Conservation (phyloP, 345 rosid species). For the Viola odorata region DNA sequence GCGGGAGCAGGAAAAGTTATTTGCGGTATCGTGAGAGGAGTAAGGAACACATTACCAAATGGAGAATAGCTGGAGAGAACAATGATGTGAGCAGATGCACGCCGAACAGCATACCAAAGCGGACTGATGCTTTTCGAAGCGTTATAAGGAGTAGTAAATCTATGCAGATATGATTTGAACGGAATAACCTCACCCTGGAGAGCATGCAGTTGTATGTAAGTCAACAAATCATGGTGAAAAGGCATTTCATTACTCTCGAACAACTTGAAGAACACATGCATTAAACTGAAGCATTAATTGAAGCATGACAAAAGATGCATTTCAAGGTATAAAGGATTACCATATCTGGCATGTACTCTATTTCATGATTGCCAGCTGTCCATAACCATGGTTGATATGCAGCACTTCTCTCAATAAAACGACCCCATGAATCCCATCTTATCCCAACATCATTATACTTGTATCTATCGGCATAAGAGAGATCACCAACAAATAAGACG, state of each 20-base stretch:
- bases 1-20: neutral
- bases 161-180: conserved; percentile 17
- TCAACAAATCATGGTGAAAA: conserved; percentile 1
- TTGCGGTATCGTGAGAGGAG: neutral
- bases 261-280: neutral
- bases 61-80: conserved; percentile 24
- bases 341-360: conserved; percentile 33
- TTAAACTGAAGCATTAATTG: neutral
- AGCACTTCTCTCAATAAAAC: conserved; percentile 33
- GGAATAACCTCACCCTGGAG: conserved; percentile 17
- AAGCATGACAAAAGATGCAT: neutral
- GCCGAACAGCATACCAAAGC: conserved; percentile 20
- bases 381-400: conserved; percentile 52
- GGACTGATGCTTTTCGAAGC: conserved; percentile 20
- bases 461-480: conserved; percentile 47
- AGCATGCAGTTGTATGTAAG: conserved; percentile 1
- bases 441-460: conserved; percentile 25
- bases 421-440: conserved; percentile 52
- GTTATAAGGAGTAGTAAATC: conserved; percentile 13
- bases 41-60: conserved; percentile 5
- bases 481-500: conserved; percentile 39
- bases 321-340: conserved; percentile 6
- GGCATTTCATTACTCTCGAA: too few species aligned
- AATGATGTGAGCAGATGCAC: conserved; percentile 20
- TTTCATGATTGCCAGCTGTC: conserved; percentile 44